These are phyloP conservation scores for Penicillium brasilianum DNA, from an alignment of 2,329 filamentous ascomycete species.

Conservation along the genomic window DNA sequence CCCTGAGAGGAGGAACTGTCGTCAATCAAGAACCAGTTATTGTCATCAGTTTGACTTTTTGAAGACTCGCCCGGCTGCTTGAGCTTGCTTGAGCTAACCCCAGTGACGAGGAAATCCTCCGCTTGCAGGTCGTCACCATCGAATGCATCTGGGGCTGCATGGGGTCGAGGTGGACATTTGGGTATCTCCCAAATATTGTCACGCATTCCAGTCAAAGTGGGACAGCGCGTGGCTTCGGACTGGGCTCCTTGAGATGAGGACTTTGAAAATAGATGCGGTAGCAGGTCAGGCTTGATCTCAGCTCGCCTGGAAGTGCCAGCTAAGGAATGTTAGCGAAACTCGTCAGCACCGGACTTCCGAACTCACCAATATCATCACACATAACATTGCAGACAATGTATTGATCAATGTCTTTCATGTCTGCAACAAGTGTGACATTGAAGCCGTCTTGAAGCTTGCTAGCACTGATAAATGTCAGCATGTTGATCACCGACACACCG, in stretches of 20 bases:
- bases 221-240: neutral
- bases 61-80: neutral
- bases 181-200: conserved; percentile 20
- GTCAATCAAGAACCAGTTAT: conserved; percentile 31
- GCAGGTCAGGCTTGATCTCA: conserved; percentile 57
- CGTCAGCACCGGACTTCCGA: neutral
- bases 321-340: conserved; percentile 33
- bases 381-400: conserved; percentile 71
- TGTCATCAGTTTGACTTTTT: conserved; percentile 17
- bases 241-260: neutral
- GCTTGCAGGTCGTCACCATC: conserved; percentile 60
- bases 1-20: conserved; percentile 13
- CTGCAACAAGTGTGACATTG: conserved; percentile 64
- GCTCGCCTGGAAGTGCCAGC: conserved; percentile 63
- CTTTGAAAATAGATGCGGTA: conserved; percentile 50
- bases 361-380: conserved; percentile 79
- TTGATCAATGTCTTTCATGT: conserved; percentile 60
- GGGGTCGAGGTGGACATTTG: conserved; percentile 6
- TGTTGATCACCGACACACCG: too few species aligned
- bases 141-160: conserved; percentile 53
- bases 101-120: conserved; percentile 52
- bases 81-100: neutral
- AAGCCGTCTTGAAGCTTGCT: conserved; percentile 67
- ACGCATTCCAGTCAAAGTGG: neutral
- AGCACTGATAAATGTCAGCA: conserved; percentile 54